Evolutionary conservation across 2,329 filamentous ascomycete genomes (phyloP), one percentile per base, ranked within the genome.

Genomic region (Eutypa lata): DNA sequence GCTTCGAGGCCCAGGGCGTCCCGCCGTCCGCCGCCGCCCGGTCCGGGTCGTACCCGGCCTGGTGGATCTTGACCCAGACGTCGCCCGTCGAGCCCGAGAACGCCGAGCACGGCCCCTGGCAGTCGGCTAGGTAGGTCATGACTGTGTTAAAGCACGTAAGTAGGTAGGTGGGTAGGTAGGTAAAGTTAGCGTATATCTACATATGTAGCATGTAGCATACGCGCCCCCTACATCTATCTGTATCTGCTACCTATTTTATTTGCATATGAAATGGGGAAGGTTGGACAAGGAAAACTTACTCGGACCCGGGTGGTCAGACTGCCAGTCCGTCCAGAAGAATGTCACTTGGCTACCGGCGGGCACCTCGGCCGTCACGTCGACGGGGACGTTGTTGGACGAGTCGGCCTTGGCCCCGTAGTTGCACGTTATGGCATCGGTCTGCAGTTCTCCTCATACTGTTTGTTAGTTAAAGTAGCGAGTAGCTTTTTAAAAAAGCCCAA

Each of bases 391-490:
- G 45, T 57, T 60, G 10, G 26, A 31, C 43, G 58, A 48, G 42
- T 57, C 50, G 49, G 54, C 53, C 26, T 57, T 51, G 22, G 48
- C 49, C 2, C 52, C 58, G 21, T 57, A 57, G 49, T 60, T 63
- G 50, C 61, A 63, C 42, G 61, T 63, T 28, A 62, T 62, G n/a
- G 60, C 61, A 45, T 63, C 61, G 37, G 61, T 62, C 61, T 63
- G 26, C 26, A 31, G 10, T 31, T n/a, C n/a, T n/a, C n/a, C n/a
- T n/a, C n/a, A n/a, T n/a, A n/a, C n/a, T n/a, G n/a, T n/a, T n/a
- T n/a, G n/a, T n/a, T n/a, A n/a, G n/a, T n/a, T n/a, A n/a, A n/a
- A n/a, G 48, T 14, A n/a, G 18, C 10, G 7, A 6, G 26, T 47
- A 47, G 44, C 44, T 26, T 8, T n/a, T n/a, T n/a, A n/a, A n/a